These are phyloP conservation scores for Venturia effusa DNA, from an alignment of 2,329 filamentous ascomycete genomes.

Conservation along the genomic window DNA sequence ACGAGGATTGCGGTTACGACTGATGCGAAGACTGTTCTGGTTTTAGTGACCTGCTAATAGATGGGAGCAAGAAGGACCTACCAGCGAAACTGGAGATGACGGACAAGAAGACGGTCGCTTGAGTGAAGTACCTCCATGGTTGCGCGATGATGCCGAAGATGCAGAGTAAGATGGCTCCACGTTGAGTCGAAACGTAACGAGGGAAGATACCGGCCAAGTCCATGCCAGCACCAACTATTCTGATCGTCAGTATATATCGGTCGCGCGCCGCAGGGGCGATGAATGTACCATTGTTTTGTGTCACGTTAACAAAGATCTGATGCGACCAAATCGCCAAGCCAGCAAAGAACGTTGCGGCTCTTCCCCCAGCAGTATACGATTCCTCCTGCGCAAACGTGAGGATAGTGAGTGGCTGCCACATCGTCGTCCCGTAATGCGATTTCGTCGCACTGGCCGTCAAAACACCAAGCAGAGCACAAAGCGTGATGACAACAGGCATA, in stretches of 20 bases:
- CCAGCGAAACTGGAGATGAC: constrained; percentile 5
- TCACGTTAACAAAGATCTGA: constrained; percentile 19
- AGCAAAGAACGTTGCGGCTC: constrained; percentile 19
- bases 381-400: constrained; percentile 15
- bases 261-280: too few species aligned
- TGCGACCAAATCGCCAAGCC: constrained; percentile 18
- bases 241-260: too few species aligned
- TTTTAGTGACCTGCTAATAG: background rate
- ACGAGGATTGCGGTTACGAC: background rate
- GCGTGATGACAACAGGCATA: background rate
- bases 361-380: constrained; percentile 17
- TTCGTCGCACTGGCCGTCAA: constrained; percentile 16
- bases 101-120: background rate
- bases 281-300: constrained; percentile 17
- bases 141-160: background rate
- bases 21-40: background rate
- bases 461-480: constrained; percentile 16
- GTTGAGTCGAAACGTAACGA: background rate
- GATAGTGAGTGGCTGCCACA: constrained; percentile 17
- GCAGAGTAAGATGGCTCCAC: background rate
- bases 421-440: constrained; percentile 15
- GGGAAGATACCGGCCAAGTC: constrained; percentile 2
- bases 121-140: constrained; percentile 1
- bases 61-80: background rate
- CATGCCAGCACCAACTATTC: background rate